A percentile compares a stretch with the other conserved stretches of the same genome.
phyloP scores from a whole-genome alignment of 345 rosid species.

The Excoecaria agallocha region DNA sequence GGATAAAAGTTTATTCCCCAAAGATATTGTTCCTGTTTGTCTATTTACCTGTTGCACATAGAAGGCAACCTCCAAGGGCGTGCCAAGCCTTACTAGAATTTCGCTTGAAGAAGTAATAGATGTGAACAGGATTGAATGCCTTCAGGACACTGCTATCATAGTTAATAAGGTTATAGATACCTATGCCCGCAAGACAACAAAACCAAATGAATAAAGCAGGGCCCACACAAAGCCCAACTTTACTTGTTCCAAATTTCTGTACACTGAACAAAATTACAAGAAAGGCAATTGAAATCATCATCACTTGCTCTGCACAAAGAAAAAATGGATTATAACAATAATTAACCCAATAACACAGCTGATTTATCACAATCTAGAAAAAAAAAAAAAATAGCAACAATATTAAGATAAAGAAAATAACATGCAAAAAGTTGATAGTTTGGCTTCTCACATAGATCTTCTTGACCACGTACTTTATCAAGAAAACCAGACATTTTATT shows the following conservation, averaged over 20 bases:
- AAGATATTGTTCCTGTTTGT: slow-evolving; percentile 12
- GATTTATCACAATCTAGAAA: not conserved
- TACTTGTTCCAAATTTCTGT: slow-evolving; percentile 98
- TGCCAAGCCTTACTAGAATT: slow-evolving; percentile 86
- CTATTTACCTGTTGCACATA: slow-evolving; percentile 85
- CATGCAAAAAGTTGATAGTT: slow-evolving; percentile 3
- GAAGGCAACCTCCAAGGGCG: slow-evolving; percentile 97
- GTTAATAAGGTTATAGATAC: slow-evolving; percentile 78
- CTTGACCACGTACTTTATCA: not conserved
- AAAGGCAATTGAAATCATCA: slow-evolving; percentile 87
- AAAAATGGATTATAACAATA: slow-evolving; percentile 21
- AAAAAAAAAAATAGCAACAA: slow-evolving; percentile 7
- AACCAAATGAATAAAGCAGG: slow-evolving; percentile 98
- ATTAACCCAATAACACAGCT: slow-evolving; percentile 24
- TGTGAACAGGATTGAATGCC: slow-evolving; percentile 90
- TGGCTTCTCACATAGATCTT: not conserved
- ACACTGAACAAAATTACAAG: slow-evolving; percentile 89
- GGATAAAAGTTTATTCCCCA: not conserved
- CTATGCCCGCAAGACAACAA: slow-evolving; percentile 88
- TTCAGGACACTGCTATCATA: slow-evolving; percentile 69
- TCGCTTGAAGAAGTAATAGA: slow-evolving; percentile 85
- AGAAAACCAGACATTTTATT: not conserved
- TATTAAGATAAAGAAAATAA: not conserved
- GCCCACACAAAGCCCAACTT: slow-evolving; percentile 89
- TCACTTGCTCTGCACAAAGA: slow-evolving; percentile 80